These are phyloP conservation scores for Artemisia annua DNA, from an alignment of 129 eudicot species.

Conservation along the genomic window DNA sequence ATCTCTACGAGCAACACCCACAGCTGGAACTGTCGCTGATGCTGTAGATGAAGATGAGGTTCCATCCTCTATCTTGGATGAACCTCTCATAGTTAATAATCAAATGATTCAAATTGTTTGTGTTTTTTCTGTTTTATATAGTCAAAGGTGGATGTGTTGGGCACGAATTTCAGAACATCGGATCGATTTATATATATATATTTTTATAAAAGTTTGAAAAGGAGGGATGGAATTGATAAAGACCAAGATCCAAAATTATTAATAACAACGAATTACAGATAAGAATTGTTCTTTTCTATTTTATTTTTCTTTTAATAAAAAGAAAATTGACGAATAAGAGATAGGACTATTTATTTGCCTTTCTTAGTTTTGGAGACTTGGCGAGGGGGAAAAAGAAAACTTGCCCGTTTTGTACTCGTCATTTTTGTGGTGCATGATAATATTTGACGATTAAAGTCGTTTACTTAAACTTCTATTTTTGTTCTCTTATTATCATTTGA, in stretches of 20 bases:
- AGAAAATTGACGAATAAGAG: no score
- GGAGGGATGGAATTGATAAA: not conserved
- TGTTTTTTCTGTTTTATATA: no score
- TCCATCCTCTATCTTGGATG: constrained; percentile 64
- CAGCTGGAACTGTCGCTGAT: constrained; percentile 13
- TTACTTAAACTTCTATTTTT: no score
- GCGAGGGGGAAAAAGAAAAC: not conserved
- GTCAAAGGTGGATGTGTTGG: constrained; percentile 6
- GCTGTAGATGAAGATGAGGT: constrained; percentile 17
- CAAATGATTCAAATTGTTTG: not conserved
- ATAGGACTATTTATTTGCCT: no score
- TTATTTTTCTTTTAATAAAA: no score
- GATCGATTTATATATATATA: constrained; percentile 20
- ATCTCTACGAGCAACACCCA: constrained; percentile 65
- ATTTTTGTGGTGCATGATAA: no score
- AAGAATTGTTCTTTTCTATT: no score
- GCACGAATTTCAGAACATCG: constrained; percentile 25
- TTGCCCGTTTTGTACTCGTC: not conserved
- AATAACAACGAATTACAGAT: not conserved
- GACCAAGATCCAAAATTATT: constrained; percentile 19
- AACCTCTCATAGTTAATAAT: constrained; percentile 18
- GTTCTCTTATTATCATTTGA: no score
- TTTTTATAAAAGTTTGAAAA: no score
- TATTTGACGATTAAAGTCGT: no score
- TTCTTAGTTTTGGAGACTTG: not conserved